These are phyloP conservation scores for Chalara sp. DNA, from an alignment of 2,329 filamentous ascomycete species.

Conservation along the genomic window DNA sequence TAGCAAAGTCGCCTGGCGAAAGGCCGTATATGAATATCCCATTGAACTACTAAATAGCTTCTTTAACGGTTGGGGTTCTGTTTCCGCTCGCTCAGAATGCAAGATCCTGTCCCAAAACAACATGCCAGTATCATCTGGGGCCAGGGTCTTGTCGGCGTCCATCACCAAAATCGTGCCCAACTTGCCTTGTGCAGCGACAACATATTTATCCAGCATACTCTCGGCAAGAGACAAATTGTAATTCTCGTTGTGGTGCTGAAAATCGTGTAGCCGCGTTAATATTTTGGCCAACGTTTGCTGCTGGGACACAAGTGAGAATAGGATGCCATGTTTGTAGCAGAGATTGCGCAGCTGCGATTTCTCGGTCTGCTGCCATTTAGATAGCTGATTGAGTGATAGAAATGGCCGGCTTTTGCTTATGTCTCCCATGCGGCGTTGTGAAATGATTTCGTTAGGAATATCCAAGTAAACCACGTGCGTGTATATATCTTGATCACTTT, in stretches of 20 bases:
- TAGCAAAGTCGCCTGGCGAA: constrained; percentile 45
- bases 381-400: constrained; percentile 32
- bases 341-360: constrained; percentile 33
- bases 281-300: constrained; percentile 14
- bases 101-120: constrained; percentile 40
- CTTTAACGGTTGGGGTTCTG: constrained; percentile 28
- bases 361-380: constrained; percentile 40
- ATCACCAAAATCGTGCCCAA: constrained; percentile 44
- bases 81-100: background rate
- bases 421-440: constrained; percentile 33
- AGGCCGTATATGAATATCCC: constrained; percentile 46
- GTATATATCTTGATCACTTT: constrained; percentile 38
- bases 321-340: constrained; percentile 39
- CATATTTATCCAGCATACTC: constrained; percentile 4
- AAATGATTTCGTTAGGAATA: constrained; percentile 30
- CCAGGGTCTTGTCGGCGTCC: constrained; percentile 52
- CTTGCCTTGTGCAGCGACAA: constrained; percentile 5
- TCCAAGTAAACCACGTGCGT: constrained; percentile 55
- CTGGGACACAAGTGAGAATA: constrained; percentile 7
- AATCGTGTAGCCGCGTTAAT: constrained; percentile 29
- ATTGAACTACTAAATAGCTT: constrained; percentile 39
- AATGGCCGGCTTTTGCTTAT: constrained; percentile 27
- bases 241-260: constrained; percentile 31
- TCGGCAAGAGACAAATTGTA: constrained; percentile 27
- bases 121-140: constrained; percentile 39